A percentile compares a stretch with the other conserved stretches of the same genome.
These are phyloP conservation scores for Lentinula guzmanii DNA, from an alignment of 768 basidiomycete genomes.

Conservation along the genomic window DNA sequence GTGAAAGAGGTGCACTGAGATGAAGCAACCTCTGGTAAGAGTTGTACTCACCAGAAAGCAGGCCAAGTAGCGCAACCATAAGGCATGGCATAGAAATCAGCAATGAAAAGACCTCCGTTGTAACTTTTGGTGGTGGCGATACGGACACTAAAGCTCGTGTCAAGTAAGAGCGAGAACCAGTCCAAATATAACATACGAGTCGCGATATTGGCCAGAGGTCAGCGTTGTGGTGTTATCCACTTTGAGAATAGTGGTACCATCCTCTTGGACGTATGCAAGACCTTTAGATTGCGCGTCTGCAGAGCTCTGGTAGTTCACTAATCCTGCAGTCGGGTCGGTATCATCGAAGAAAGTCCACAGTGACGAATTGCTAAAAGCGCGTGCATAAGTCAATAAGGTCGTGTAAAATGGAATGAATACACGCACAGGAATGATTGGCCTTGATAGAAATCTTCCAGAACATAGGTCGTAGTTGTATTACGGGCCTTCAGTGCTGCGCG, in stretches of 20 bases:
- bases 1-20: too few species aligned
- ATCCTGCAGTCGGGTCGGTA: conserved; percentile 65
- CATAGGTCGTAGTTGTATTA: conserved; percentile 1
- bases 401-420: not conserved
- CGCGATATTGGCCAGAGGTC: conserved; percentile 32
- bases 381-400: not conserved
- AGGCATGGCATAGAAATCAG: conserved; percentile 45
- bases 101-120: conserved; percentile 42
- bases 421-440: conserved; percentile 60
- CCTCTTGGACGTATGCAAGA: conserved; percentile 48
- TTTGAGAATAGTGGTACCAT: conserved; percentile 34
- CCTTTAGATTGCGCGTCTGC: conserved; percentile 41
- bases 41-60: conserved; percentile 22
- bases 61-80: conserved; percentile 48
- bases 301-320: conserved; percentile 52
- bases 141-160: conserved; percentile 31
- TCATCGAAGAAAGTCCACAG: conserved; percentile 62
- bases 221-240: conserved; percentile 37
- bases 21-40: not conserved
- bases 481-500: not conserved
- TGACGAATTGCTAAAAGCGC: conserved; percentile 24
- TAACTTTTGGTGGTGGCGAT: conserved; percentile 39
- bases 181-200: conserved; percentile 17
- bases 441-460: conserved; percentile 19
- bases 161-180: not conserved